These are phyloP conservation scores for Rubus idaeus DNA, from an alignment of 306 rosid genomes.

Conservation along the genomic window DNA sequence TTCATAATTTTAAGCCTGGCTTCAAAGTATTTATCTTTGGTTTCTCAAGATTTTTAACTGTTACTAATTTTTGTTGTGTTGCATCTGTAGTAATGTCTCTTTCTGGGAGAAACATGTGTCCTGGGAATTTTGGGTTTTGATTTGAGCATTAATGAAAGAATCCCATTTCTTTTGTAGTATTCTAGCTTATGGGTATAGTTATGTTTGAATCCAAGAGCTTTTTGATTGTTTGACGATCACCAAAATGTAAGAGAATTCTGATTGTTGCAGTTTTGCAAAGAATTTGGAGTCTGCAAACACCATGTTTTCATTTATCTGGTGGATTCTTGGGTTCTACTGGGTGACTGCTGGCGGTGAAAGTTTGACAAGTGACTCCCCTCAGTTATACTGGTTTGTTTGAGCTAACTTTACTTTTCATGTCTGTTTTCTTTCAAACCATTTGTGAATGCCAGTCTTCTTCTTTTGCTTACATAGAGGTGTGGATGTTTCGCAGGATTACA, in stretches of 20 bases:
- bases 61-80: neutral
- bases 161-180: neutral
- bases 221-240: neutral
- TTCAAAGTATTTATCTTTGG: neutral
- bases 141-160: neutral
- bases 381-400: constrained; percentile 81
- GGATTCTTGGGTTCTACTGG: constrained; percentile 95
- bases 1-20: neutral
- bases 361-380: constrained; percentile 67
- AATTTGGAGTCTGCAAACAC: constrained; percentile 80
- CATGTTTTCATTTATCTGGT: constrained; percentile 83
- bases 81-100: neutral
- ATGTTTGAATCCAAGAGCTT: neutral
- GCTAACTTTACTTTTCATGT: neutral
- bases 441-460: constrained; percentile 5
- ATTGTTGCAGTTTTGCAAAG: constrained; percentile 55
- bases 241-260: neutral
- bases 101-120: too few species aligned
- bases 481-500: constrained; percentile 68
- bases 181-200: neutral
- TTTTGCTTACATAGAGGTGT: constrained; percentile 13
- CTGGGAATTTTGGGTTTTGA: neutral
- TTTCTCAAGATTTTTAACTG: neutral
- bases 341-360: constrained; percentile 82
- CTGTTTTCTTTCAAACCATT: neutral